Conservation (phyloP, 768 basidiomycete genomes). For the Boletus eberwhitei region DNA sequence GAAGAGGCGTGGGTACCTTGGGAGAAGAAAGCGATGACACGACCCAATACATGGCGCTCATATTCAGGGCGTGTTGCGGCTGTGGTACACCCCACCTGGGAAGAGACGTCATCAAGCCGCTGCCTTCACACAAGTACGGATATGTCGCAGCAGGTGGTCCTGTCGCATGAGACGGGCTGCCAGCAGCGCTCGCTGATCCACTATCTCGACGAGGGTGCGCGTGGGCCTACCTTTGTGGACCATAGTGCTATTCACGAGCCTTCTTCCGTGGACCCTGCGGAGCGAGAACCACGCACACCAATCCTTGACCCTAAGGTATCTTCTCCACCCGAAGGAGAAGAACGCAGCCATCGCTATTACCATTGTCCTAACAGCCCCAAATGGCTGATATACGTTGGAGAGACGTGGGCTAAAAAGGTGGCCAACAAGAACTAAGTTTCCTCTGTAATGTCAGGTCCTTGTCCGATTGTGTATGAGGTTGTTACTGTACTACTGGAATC, state of each 20-base stretch:
- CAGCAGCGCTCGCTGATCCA: slow-evolving; percentile 3
- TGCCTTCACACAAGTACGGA: background rate
- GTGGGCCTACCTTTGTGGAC: slow-evolving; percentile 20
- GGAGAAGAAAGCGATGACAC: background rate
- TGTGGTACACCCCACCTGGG: slow-evolving; percentile 6
- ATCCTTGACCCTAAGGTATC: background rate
- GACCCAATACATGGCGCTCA: background rate
- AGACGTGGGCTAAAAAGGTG: too few species aligned
- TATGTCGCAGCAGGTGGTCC: slow-evolving; percentile 1
- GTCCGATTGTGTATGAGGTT: too few species aligned
- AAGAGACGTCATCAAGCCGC: background rate
- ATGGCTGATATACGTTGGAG: too few species aligned
- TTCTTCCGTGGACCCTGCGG: slow-evolving; percentile 1
- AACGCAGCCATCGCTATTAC: slow-evolving; percentile 13
- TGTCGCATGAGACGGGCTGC: background rate
- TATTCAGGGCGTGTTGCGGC: background rate
- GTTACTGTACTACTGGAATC: too few species aligned
- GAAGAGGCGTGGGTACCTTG: slow-evolving; percentile 23
- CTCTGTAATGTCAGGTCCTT: too few species aligned
- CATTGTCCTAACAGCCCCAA: too few species aligned
- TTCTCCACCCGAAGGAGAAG: slow-evolving; percentile 17
- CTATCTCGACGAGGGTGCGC: slow-evolving; percentile 19
- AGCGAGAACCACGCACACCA: background rate
- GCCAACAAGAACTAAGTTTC: too few species aligned
- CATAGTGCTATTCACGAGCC: background rate